phyloP scores from a whole-genome alignment of 1,284 basidiomycete genomes.

The Rhodotorula sp. region DNA sequence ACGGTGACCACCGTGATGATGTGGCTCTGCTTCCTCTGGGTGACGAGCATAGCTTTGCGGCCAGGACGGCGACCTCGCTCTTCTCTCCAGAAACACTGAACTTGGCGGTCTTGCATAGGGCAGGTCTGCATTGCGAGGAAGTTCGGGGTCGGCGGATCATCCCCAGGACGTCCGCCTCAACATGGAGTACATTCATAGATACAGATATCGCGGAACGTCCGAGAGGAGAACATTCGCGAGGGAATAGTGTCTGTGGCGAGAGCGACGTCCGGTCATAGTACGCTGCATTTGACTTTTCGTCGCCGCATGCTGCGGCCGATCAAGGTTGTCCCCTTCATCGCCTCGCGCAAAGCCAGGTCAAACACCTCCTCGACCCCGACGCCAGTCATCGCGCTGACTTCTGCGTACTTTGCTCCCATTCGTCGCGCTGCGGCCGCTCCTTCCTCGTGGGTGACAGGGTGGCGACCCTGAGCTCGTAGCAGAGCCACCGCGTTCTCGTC shows the following conservation, averaged over 20 bases:
- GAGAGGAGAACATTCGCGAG: background rate
- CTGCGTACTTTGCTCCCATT: constrained; percentile 85
- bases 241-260: background rate
- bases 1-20: too few species aligned
- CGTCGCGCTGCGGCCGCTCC: constrained; percentile 83
- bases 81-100: too few species aligned
- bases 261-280: constrained; percentile 13
- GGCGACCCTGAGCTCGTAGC: constrained; percentile 74
- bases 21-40: too few species aligned
- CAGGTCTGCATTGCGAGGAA: too few species aligned
- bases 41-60: too few species aligned
- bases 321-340: constrained; percentile 16
- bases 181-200: too few species aligned
- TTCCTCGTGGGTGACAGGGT: constrained; percentile 73
- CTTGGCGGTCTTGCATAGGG: too few species aligned
- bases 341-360: constrained; percentile 63
- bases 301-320: background rate
- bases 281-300: constrained; percentile 16
- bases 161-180: too few species aligned
- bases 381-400: constrained; percentile 85
- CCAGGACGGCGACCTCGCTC: too few species aligned
- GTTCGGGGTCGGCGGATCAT: too few species aligned
- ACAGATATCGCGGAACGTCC: background rate
- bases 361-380: constrained; percentile 89
- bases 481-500: constrained; percentile 76